Evolutionary conservation across 2,329 filamentous ascomycete genomes (phyloP).

Genomic region (Phialophora verrucosa): DNA sequence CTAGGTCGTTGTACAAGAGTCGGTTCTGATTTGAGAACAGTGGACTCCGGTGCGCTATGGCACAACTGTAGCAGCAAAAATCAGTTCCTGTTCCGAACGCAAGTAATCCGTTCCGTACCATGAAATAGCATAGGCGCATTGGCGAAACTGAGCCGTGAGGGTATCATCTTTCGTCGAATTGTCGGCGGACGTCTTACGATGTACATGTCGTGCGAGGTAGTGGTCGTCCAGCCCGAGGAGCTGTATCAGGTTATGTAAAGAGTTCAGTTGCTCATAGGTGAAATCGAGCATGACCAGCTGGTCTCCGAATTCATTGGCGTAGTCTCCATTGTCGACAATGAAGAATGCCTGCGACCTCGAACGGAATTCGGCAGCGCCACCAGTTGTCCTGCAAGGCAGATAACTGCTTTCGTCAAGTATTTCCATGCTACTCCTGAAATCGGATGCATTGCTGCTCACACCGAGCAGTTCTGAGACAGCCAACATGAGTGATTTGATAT

Average conservation of each 20-base stretch:
- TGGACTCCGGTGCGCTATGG: conserved; percentile 29
- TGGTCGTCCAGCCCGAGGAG: conserved; percentile 26
- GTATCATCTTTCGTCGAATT: conserved; percentile 13
- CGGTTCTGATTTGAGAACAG: conserved; percentile 24
- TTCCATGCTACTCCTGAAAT: conserved; percentile 26
- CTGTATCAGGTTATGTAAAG: conserved; percentile 24
- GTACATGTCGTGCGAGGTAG: conserved; percentile 25
- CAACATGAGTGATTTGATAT: conserved; percentile 27
- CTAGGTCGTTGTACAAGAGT: conserved; percentile 17
- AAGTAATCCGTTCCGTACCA: conserved; percentile 21
- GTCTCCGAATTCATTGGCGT: conserved; percentile 21
- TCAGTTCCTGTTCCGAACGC: conserved; percentile 12
- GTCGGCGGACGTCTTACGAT: conserved; percentile 14
- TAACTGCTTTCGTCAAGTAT: conserved; percentile 19
- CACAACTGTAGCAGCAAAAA: conserved; percentile 23
- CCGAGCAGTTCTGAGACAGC: conserved; percentile 18
- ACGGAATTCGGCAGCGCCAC: conserved; percentile 16
- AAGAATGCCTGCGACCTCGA: conserved; percentile 22
- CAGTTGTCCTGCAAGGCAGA: conserved; percentile 21
- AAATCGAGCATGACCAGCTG: conserved; percentile 27
- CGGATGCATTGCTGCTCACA: conserved; percentile 8
- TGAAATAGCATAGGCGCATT: conserved; percentile 31
- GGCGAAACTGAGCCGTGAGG: conserved; percentile 18
- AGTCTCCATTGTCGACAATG: conserved; percentile 27
- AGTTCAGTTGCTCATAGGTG: conserved; percentile 26